Evolutionary conservation across 805 yeast genomes (phyloP).

Genomic region (Priceomyces haplophilus): DNA sequence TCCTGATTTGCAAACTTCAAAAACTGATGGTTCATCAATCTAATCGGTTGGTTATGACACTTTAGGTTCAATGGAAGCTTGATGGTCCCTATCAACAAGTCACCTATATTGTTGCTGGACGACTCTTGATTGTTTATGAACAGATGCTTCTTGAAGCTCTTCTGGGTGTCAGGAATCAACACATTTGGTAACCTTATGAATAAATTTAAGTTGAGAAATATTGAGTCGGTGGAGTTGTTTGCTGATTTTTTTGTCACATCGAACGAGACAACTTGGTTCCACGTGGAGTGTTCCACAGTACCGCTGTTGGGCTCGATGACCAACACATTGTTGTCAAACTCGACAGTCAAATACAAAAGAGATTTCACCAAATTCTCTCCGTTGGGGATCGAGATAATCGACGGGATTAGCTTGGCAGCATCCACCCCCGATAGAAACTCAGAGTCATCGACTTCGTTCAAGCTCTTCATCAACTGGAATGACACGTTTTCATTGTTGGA

Average conservation of each 20-base stretch:
- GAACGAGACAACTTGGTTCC: constrained; percentile 87
- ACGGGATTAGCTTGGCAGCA: constrained; percentile 46
- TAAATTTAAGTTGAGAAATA: constrained; percentile 65
- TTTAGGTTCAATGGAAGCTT: constrained; percentile 58
- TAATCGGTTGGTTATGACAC: constrained; percentile 45
- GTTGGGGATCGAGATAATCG: constrained; percentile 53
- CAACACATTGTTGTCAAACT: constrained; percentile 92
- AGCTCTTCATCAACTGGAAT: constrained; percentile 33
- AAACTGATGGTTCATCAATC: constrained; percentile 63
- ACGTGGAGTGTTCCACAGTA: constrained; percentile 69
- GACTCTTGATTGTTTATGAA: constrained; percentile 25
- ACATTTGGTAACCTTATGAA: constrained; percentile 75
- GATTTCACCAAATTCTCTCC: constrained; percentile 54
- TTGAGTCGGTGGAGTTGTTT: constrained; percentile 43
- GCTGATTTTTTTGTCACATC: constrained; percentile 57
- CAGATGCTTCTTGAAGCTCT: constrained; percentile 23
- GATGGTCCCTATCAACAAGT: constrained; percentile 72
- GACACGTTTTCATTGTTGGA: constrained; percentile 30
- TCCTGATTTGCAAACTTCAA: constrained; percentile 37
- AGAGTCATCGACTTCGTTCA: constrained; percentile 16
- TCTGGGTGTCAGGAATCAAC: constrained; percentile 45
- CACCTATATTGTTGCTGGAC: constrained; percentile 45
- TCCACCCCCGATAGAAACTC: constrained; percentile 26
- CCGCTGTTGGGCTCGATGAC: constrained; percentile 85
- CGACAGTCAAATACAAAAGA: constrained; percentile 80